Percentiles rank a stretch among this genome's conserved stretches.
These are phyloP conservation scores for Cryptococcus sp. DNA, from an alignment of 1,284 basidiomycete species.

Conservation along the genomic window DNA sequence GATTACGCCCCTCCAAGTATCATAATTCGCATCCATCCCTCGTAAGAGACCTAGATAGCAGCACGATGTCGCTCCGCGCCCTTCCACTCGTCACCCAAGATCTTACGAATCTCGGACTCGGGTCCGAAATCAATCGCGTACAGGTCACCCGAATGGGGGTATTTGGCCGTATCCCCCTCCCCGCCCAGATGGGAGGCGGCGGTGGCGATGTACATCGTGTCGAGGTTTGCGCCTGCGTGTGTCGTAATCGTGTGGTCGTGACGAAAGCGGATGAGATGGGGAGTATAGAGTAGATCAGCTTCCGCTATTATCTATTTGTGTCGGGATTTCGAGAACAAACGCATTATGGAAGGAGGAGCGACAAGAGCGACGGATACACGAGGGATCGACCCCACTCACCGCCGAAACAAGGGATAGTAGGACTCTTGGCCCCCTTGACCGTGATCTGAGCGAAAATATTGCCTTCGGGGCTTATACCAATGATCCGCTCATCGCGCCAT, in stretches of 20 bases:
- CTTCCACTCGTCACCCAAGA: constrained; percentile 38
- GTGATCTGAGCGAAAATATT: constrained; percentile 34
- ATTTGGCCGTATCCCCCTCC: constrained; percentile 29
- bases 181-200: constrained; percentile 36
- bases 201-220: constrained; percentile 43
- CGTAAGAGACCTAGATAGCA: no score
- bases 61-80: constrained; percentile 32
- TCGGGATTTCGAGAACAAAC: no score
- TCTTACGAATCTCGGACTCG: constrained; percentile 27
- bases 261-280: no score
- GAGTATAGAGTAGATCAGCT: no score
- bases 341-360: no score
- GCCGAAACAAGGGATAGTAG: constrained; percentile 50
- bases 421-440: constrained; percentile 29
- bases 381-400: no score
- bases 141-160: constrained; percentile 38
- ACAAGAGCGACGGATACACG: no score
- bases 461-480: constrained; percentile 45
- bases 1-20: no score
- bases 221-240: constrained; percentile 26
- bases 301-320: no score
- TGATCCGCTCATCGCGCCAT: constrained; percentile 46
- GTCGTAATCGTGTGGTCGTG: neutral
- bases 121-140: constrained; percentile 37
- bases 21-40: no score